Base-by-base conservation (phyloP, 306 rosid genomes). In the Glycine soja region DNA sequence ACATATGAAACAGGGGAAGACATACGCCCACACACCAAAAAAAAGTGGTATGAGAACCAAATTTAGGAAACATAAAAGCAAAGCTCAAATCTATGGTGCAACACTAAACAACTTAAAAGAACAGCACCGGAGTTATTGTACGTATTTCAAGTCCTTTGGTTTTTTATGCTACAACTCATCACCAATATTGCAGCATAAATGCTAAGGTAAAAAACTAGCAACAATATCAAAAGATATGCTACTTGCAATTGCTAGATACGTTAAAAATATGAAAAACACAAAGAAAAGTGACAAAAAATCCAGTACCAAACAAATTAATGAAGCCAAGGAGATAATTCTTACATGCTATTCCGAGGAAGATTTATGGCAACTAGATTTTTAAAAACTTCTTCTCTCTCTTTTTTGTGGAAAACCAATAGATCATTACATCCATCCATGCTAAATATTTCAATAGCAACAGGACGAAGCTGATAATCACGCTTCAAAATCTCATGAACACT, bases 361-460 rank as follows among this genome's bases (percentile, higher is more conserved):
- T 96, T 96, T 88, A 93, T 89, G 82, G 99, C 94, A 72, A 92
- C 84, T 11, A 96, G 86, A 84, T 93, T 90, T 87, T 89, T 96
- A 82, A 96, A 96, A 74, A 96, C 98, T 75, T 93, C 99, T 76
- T 96, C 99, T 81, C 99, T 90, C 86, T 96, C 99, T 76, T 88
- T 96, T 89, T 96, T 96, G 90, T 96, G 99, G 90, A 96, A 96
- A 59, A 96, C 97, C 87, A 96, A 88, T 77, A 96, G 97, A 89
- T 96, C 99, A 80, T 96, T 96, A 74, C 94, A 96, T 73, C 99
- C 99, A 88, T 96, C 99, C 98, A 96, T 96, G 90, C 99, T 96
- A 89, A 96, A 96, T 85, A 96, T 93, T 88, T 96, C 99, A 75
- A 96, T 75, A 86, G 99, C 99, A 71, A 96, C 99, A 59, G 99